A percentile compares a stretch with the other conserved stretches of the same genome.
These are phyloP conservation scores for Taphrina populina DNA, from an alignment of 1,139 yeast genomes.

Conservation along the genomic window DNA sequence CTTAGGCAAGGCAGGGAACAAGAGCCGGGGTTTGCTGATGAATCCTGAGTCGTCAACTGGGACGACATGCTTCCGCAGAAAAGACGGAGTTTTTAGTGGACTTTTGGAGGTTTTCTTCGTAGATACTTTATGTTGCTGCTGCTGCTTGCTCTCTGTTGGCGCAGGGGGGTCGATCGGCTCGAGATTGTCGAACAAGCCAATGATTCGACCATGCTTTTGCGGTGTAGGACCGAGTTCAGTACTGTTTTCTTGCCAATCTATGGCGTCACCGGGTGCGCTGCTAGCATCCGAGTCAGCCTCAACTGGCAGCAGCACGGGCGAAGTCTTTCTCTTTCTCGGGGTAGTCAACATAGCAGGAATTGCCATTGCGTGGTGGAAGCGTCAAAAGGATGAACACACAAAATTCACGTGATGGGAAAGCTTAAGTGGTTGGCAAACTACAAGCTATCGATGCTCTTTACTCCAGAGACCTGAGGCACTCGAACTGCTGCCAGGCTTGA, in stretches of 20 bases:
- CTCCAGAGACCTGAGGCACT: conserved; percentile 17
- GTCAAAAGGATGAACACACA: too few relatives aligned
- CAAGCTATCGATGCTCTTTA: too few relatives aligned
- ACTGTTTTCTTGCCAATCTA: conserved; percentile 15
- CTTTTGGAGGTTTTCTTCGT: not conserved
- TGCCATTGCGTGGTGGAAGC: too few relatives aligned
- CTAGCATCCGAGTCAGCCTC: not conserved
- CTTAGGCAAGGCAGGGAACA: conserved; percentile 11
- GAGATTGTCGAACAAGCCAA: conserved; percentile 19
- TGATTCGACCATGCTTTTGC: conserved; percentile 22
- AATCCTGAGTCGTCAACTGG: conserved; percentile 6
- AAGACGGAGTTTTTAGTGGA: conserved; percentile 28
- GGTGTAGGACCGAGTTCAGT: conserved; percentile 24
- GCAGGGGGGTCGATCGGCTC: conserved; percentile 2
- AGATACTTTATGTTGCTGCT: not conserved
- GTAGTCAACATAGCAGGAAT: too few relatives aligned
- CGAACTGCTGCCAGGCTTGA: conserved; percentile 4
- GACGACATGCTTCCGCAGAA: conserved; percentile 8
- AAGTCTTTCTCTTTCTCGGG: too few relatives aligned
- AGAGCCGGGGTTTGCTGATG: conserved; percentile 6
- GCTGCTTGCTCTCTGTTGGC: not conserved
- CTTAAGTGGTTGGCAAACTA: too few relatives aligned
- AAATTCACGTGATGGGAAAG: too few relatives aligned
- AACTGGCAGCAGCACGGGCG: too few relatives aligned
- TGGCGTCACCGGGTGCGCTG: conserved; percentile 12